phyloP scores from a whole-genome alignment of 1,139 yeast genomes.

The Pneumocystis jirovecii region DNA sequence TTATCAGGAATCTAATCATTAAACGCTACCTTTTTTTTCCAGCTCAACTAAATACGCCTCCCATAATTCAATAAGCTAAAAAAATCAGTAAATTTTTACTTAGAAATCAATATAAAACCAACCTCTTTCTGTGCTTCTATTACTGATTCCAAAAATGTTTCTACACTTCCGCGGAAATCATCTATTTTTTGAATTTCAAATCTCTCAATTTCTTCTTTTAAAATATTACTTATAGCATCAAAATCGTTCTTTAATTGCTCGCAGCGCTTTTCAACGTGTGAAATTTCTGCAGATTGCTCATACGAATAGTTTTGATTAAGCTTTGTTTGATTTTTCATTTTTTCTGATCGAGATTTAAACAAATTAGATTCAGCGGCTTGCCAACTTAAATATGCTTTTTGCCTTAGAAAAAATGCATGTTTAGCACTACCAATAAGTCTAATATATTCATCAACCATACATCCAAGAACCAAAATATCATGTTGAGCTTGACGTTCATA shows the following conservation, averaged over 20 bases:
- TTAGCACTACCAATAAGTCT: constrained; percentile 65
- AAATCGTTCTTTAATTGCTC: constrained; percentile 43
- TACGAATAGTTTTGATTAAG: constrained; percentile 51
- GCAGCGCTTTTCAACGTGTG: constrained; percentile 43
- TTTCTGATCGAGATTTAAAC: constrained; percentile 38
- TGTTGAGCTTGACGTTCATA: constrained; percentile 69
- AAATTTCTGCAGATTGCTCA: constrained; percentile 42
- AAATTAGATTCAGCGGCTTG: constrained; percentile 39
- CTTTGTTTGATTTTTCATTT: constrained; percentile 39
- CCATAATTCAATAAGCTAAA: constrained; percentile 64
- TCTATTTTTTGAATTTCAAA: constrained; percentile 66
- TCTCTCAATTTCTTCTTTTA: constrained; percentile 49
- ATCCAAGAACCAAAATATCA: constrained; percentile 73
- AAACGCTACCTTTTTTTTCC: background rate
- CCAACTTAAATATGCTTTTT: constrained; percentile 49
- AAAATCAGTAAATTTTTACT: background rate
- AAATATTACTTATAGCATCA: constrained; percentile 44
- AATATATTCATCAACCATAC: constrained; percentile 75
- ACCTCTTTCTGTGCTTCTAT: constrained; percentile 85
- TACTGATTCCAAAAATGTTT: constrained; percentile 76
- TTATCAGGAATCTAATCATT: background rate
- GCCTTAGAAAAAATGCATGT: constrained; percentile 60
- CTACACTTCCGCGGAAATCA: constrained; percentile 82
- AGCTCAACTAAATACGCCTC: constrained; percentile 40
- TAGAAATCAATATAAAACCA: background rate